Evolutionary conservation across 192 early-diverging fungal genomes (phyloP), one percentile per base, ranked within the genome.

Genomic region (Tieghemiomyces parasiticus): DNA sequence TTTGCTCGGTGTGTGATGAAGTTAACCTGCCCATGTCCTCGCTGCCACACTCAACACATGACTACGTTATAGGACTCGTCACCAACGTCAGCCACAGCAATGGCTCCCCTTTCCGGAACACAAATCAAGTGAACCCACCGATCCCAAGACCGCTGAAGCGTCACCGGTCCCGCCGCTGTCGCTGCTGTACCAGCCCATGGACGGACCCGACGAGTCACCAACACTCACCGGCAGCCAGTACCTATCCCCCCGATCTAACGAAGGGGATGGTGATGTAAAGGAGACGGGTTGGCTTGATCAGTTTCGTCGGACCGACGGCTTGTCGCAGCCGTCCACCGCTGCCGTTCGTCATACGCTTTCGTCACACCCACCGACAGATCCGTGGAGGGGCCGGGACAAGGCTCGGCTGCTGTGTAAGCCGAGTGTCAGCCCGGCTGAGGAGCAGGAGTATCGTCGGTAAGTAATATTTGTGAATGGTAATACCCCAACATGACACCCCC

Each of bases 401-500:
- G n/a, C 38, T 47, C 2, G 38, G 9, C 46, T 3, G 29, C 31
- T 55, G 3, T 9, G 25, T 2, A 77, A 85, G 29, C 83, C 83
- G 20, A 65, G 48, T 0, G 72, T 82, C 28, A 70, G 70, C 24
- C 65, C 64, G 9, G 49, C 55, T 25, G 80, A 84, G 54, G 52
- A 64, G 10, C 73, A 80, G 42, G 82, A 82, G 60, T 85, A 85
- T 51, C 70, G 66, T 60, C 71, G 78, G 67, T 84, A 80, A 50
- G 66, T 71, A 6, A 35, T 24, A 28, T 14, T 56, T 46, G 49
- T n/a, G n/a, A n/a, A n/a, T n/a, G n/a, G n/a, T n/a, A n/a, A n/a
- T n/a, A n/a, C n/a, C n/a, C n/a, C n/a, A n/a, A n/a, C n/a, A n/a
- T n/a, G n/a, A n/a, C n/a, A n/a, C n/a, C n/a, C n/a, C n/a, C n/a